These are phyloP conservation scores for Colletotrichum cereale DNA, from an alignment of 2,329 filamentous ascomycete species.

Conservation along the genomic window DNA sequence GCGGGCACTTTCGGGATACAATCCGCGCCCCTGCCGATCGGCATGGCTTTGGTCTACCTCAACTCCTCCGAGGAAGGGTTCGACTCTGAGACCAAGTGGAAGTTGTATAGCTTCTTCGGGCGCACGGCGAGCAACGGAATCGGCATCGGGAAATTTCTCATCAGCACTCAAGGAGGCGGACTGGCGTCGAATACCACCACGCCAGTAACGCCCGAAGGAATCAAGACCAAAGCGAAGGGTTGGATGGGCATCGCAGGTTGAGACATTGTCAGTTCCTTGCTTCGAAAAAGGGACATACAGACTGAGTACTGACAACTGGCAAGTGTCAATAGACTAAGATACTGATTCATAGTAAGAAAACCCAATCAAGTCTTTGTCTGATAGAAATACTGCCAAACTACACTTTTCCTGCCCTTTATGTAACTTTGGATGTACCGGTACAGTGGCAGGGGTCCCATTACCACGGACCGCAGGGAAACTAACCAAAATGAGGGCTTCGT, in stretches of 20 bases:
- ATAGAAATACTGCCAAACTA: not conserved
- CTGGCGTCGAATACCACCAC: not conserved
- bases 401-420: not conserved
- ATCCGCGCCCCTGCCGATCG: slow-evolving; percentile 37
- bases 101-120: slow-evolving; percentile 31
- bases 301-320: not conserved
- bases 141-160: slow-evolving; percentile 31
- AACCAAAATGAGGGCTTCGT: slow-evolving; percentile 8
- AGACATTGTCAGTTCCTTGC: not conserved
- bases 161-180: slow-evolving; percentile 25
- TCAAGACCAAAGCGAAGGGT: slow-evolving; percentile 24
- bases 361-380: not conserved
- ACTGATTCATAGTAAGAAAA: not conserved
- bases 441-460: not conserved
- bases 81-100: slow-evolving; percentile 25
- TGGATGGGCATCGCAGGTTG: slow-evolving; percentile 15
- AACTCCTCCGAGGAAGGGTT: slow-evolving; percentile 29
- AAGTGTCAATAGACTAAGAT: not conserved
- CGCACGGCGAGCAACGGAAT: slow-evolving; percentile 25
- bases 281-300: not conserved
- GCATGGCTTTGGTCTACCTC: slow-evolving; percentile 39
- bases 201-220: not conserved
- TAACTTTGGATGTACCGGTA: not conserved
- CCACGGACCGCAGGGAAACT: not conserved
- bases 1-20: slow-evolving; percentile 37